Percentiles rank a stretch among this genome's conserved stretches.
phyloP scores from a whole-genome alignment of 805 yeast species.

The Candida tibetensis region DNA sequence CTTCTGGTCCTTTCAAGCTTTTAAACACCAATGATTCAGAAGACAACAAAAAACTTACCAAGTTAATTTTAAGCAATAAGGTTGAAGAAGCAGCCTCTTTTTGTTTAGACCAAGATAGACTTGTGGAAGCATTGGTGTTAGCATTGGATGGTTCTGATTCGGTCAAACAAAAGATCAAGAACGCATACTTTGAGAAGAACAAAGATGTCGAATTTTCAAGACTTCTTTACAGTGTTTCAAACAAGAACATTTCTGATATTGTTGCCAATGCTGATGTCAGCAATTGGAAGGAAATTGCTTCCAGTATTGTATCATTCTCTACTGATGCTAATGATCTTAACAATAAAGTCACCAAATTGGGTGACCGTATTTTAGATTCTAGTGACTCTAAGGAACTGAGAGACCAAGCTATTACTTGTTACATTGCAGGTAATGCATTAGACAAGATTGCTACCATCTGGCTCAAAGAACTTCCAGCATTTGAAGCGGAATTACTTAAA shows the following conservation, averaged over 20 bases:
- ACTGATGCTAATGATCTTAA: constrained; percentile 49
- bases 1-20: constrained; percentile 53
- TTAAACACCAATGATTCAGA: constrained; percentile 33
- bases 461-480: constrained; percentile 63
- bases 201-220: constrained; percentile 63
- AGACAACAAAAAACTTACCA: constrained; percentile 42
- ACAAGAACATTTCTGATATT: constrained; percentile 58
- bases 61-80: constrained; percentile 57
- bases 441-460: constrained; percentile 79
- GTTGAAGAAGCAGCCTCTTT: constrained; percentile 62
- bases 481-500: constrained; percentile 44
- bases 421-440: constrained; percentile 75
- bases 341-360: constrained; percentile 59
- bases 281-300: constrained; percentile 83
- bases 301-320: constrained; percentile 59
- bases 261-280: constrained; percentile 72
- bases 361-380: constrained; percentile 62
- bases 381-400: constrained; percentile 41
- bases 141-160: constrained; percentile 64
- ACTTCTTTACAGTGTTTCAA: constrained; percentile 62
- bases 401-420: constrained; percentile 73
- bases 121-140: constrained; percentile 78
- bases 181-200: constrained; percentile 64
- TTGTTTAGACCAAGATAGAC: constrained; percentile 59
- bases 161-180: constrained; percentile 64